Evolutionary conservation across 2,329 filamentous ascomycete species (phyloP).

Genomic region (Diaporthe aspalathi): DNA sequence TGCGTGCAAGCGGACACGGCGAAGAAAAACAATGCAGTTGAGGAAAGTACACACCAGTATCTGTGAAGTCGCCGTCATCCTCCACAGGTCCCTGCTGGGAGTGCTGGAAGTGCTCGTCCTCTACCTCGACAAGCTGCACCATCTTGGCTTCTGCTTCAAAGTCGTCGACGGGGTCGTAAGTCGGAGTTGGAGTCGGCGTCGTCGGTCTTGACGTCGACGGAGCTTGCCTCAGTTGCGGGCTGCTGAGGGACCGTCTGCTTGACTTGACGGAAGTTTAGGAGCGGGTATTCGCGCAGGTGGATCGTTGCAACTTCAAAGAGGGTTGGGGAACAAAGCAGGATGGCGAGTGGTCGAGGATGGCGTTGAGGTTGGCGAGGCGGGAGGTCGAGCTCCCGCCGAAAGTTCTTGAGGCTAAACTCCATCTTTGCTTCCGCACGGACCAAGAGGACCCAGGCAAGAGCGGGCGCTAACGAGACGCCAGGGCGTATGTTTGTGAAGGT

Average conservation of each 20-base stretch:
- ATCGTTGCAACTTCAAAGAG: not conserved
- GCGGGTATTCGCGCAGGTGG: not conserved
- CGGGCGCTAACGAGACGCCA: not conserved
- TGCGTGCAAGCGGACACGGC: not conserved
- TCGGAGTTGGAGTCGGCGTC: slow-evolving; percentile 19
- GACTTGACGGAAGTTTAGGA: not conserved
- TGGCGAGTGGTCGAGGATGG: not conserved
- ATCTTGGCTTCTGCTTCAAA: slow-evolving; percentile 64
- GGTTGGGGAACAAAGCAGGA: not conserved
- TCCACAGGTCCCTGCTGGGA: slow-evolving; percentile 73
- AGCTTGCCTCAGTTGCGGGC: slow-evolving; percentile 7
- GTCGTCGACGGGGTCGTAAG: slow-evolving; percentile 25
- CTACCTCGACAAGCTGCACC: slow-evolving; percentile 97
- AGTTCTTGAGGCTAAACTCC: slow-evolving; percentile 7
- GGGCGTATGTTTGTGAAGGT: not conserved
- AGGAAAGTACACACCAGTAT: slow-evolving; percentile 74
- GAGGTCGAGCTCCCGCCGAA: not conserved
- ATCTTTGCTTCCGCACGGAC: slow-evolving; percentile 11
- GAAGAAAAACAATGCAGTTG: slow-evolving; percentile 44
- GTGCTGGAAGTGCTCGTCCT: slow-evolving; percentile 92
- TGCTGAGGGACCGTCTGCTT: not conserved
- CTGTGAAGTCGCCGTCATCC: slow-evolving; percentile 92
- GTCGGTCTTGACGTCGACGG: slow-evolving; percentile 24
- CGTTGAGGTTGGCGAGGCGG: not conserved
- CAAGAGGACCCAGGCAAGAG: not conserved